Conservation (phyloP, 2,329 filamentous ascomycete species). For the Diaporthe humulicola region DNA sequence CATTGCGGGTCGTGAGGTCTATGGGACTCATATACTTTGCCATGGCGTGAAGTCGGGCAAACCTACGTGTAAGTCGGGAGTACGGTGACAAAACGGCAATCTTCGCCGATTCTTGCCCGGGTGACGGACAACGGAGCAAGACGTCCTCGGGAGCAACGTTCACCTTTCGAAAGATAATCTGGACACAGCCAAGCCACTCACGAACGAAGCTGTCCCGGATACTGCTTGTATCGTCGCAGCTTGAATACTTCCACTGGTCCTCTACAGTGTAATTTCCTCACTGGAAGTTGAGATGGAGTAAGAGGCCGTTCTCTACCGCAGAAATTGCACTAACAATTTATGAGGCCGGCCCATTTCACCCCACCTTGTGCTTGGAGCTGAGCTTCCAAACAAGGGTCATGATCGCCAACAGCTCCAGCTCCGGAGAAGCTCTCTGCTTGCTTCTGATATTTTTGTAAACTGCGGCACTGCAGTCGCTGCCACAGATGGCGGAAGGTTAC, state of each 20-base stretch:
- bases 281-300: background rate
- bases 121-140: background rate
- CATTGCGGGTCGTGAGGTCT: background rate
- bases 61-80: background rate
- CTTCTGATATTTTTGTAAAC: background rate
- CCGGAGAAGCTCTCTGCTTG: background rate
- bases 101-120: constrained; percentile 28
- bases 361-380: constrained; percentile 1
- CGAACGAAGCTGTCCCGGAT: fast-evolving
- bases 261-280: background rate
- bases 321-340: constrained; percentile 15
- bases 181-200: background rate
- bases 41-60: background rate
- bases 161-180: background rate
- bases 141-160: background rate
- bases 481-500: background rate
- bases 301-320: background rate
- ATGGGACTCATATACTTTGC: background rate
- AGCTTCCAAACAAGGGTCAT: background rate
- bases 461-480: constrained; percentile 5
- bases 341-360: background rate
- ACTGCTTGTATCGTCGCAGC: background rate
- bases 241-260: background rate
- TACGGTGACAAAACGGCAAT: constrained; percentile 12
- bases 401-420: constrained; percentile 24